Percentiles rank a stretch among this genome's conserved stretches.
Evolutionary conservation across 345 rosid genomes (phyloP).

Genomic region (Melastoma malabathricum): DNA sequence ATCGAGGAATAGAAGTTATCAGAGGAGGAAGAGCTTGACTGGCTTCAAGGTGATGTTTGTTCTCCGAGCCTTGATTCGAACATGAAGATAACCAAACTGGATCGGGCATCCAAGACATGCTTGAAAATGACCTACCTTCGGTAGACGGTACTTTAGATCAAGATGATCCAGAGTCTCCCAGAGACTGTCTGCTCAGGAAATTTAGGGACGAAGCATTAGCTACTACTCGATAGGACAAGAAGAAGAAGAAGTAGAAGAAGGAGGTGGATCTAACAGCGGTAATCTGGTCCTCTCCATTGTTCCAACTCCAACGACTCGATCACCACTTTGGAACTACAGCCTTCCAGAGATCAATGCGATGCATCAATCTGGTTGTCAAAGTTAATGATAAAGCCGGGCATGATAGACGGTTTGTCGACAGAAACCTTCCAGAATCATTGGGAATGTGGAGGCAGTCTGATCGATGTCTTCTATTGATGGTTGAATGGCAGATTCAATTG

Average conservation of each 20-base stretch:
- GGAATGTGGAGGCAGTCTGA: constrained; percentile 26
- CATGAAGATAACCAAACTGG: constrained; percentile 39
- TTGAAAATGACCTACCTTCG: constrained; percentile 34
- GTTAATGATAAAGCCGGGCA: constrained; percentile 35
- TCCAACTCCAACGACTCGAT: constrained; percentile 26
- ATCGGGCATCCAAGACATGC: constrained; percentile 60
- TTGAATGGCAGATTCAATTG: too few relatives aligned
- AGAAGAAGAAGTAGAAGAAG: constrained; percentile 11
- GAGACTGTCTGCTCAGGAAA: constrained; percentile 56
- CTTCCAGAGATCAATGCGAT: constrained; percentile 24
- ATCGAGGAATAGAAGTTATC: constrained; percentile 35
- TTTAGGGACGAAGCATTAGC: constrained; percentile 54
- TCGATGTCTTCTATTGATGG: constrained; percentile 33
- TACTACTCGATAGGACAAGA: too few relatives aligned
- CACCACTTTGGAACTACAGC: constrained; percentile 20
- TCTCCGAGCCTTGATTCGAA: constrained; percentile 29
- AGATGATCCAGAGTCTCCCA: constrained; percentile 73
- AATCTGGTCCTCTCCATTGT: constrained; percentile 9
- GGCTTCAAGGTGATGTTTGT: constrained; percentile 15
- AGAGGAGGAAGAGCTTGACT: constrained; percentile 16
- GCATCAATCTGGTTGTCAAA: constrained; percentile 16
- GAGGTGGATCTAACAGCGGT: constrained; percentile 7
- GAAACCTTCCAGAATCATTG: constrained; percentile 42
- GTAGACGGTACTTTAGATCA: constrained; percentile 23
- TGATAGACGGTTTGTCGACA: constrained; percentile 56